Base-by-base conservation (phyloP, 169 alveolate genomes). In the Babesia caballi region DNA sequence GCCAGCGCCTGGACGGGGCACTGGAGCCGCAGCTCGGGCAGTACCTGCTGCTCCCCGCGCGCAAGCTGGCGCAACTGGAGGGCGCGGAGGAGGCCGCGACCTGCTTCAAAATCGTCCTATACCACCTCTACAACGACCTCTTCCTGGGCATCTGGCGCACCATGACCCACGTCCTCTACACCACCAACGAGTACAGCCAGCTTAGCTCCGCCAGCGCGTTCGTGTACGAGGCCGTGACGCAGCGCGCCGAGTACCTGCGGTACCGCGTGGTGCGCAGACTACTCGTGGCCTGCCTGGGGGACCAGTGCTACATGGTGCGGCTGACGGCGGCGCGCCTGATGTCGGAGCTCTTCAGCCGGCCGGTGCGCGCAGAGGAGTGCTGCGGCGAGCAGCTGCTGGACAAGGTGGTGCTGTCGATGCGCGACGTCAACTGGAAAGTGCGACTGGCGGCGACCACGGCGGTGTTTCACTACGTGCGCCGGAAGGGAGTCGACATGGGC, bases 341-440 rank as follows among this genome's bases (percentile, higher is more conserved):
- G 28, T 52, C 47, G 2, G 58, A 67, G 14, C 42, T 54, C 14
- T 67, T 67, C 47, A 49, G 25, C n/a, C 27, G 44, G 4, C 41
- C 61, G 28, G n/a, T 0, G 4, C 3, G 11, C 19, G 4, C 50
- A 19, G 71, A 4, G 8, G 73, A 63, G 36, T 8, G 53, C 14
- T 11, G 17, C 35, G 33, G 32, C 42, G 73, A 63, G 9, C 44
- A 56, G 47, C 47, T 56, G 33, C 8, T 56, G 44, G 53, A 25
- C 23, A 65, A 40, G 32, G 27, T 75, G 19, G n/a, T 75, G 44
- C 49, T 36, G 7, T 47, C 63, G 14, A 52, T 66, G 40, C 38
- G 68, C 30, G 85, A 75, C 38, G 54, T 66, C n/a, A 75, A 65
- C 70, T 66, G 73, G 61, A 53, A 59, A 35, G 68, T 75, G 19